These are phyloP conservation scores for Ottelia alismoides DNA, from an alignment of 106 monocot species.

Conservation along the genomic window DNA sequence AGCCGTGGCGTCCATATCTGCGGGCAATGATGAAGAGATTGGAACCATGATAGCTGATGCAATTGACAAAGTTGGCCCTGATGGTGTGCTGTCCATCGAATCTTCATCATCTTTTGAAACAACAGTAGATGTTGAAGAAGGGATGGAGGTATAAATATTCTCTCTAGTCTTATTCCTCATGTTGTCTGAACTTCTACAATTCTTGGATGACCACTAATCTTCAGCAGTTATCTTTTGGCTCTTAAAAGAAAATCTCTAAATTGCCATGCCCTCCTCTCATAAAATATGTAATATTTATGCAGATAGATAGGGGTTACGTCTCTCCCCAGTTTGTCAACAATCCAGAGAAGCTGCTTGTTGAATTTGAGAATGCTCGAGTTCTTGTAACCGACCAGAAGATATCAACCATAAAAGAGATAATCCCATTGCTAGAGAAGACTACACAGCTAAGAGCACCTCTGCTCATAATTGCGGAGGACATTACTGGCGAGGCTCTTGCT, in stretches of 20 bases:
- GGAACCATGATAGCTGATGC: slow-evolving; percentile 86
- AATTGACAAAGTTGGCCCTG: slow-evolving; percentile 76
- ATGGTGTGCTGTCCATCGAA: slow-evolving; percentile 78
- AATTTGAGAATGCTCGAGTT: slow-evolving; percentile 75
- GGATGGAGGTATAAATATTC: slow-evolving; percentile 67
- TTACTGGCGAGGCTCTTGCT: slow-evolving; percentile 67
- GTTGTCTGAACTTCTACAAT: too few relatives aligned
- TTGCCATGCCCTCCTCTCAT: too few relatives aligned
- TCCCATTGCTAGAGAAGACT: slow-evolving; percentile 60
- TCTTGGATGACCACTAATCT: too few relatives aligned
- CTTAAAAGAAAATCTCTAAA: too few relatives aligned
- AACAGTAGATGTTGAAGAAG: slow-evolving; percentile 61
- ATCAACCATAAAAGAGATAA: slow-evolving; percentile 62
- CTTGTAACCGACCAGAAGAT: slow-evolving; percentile 74
- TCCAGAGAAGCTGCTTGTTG: slow-evolving; percentile 52
- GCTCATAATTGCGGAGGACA: slow-evolving; percentile 66
- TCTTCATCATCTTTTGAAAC: slow-evolving; percentile 79
- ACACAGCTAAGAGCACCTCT: slow-evolving; percentile 57
- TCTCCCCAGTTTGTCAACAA: slow-evolving; percentile 79
- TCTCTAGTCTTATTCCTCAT: too few relatives aligned
- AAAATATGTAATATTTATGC: slow-evolving; percentile 9
- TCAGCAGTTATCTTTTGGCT: too few relatives aligned
- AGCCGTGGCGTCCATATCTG: slow-evolving; percentile 65
- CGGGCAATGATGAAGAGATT: slow-evolving; percentile 68
- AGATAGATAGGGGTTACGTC: slow-evolving; percentile 72